These are phyloP conservation scores for Amoeboaphelidium occidentale DNA, from an alignment of 371 early-diverging fungal species.

Conservation along the genomic window DNA sequence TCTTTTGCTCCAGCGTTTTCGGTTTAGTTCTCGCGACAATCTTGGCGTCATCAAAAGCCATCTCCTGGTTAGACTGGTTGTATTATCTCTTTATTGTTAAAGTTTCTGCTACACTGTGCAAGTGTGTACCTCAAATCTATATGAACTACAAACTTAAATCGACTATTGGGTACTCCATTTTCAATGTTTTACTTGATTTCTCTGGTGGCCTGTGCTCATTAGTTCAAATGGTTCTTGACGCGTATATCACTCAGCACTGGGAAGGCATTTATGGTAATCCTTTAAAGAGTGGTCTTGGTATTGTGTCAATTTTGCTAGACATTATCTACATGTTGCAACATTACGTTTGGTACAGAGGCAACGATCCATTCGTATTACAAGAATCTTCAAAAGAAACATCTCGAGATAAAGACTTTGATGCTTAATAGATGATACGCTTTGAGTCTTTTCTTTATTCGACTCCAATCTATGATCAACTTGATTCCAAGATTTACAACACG, in stretches of 20 bases:
- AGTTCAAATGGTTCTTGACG: slow-evolving; percentile 52
- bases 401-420: no score
- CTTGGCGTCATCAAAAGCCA: neutral
- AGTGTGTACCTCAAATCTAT: slow-evolving; percentile 8
- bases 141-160: slow-evolving; percentile 47
- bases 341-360: neutral
- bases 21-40: neutral
- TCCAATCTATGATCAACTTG: no score
- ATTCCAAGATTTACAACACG: no score
- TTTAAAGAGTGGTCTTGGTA: neutral
- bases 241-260: slow-evolving; percentile 15
- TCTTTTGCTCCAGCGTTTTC: neutral
- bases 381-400: no score
- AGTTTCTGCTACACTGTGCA: neutral
- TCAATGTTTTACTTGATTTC: slow-evolving; percentile 68
- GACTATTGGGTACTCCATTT: slow-evolving; percentile 77
- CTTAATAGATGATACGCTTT: no score
- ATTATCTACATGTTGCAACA: neutral
- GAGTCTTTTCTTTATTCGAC: no score
- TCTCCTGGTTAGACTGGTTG: neutral
- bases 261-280: neutral
- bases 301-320: neutral
- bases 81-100: neutral
- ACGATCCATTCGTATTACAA: no score
- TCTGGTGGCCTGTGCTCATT: slow-evolving; percentile 62